Conservation (phyloP, 805 yeast species). For the Saturnispora sekii region DNA sequence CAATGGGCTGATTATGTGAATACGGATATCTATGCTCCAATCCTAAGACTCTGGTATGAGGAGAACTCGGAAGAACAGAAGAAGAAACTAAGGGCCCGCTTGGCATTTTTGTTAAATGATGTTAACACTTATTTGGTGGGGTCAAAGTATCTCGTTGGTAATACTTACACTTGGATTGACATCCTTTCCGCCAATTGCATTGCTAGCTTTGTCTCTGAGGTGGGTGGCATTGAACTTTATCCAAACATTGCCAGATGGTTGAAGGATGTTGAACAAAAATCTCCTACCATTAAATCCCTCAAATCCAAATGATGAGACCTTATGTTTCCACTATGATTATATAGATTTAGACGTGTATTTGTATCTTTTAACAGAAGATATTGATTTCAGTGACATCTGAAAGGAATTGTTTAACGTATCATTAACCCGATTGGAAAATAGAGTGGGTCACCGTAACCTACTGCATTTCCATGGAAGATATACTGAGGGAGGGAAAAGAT, state of each 20-base stretch:
- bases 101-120: not conserved
- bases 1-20: conserved; percentile 70
- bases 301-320: too few relatives aligned
- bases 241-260: not conserved
- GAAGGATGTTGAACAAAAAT: not conserved
- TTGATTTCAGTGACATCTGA: too few relatives aligned
- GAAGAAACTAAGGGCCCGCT: not conserved
- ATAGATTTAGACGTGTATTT: too few relatives aligned
- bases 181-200: not conserved
- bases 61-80: not conserved
- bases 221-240: not conserved
- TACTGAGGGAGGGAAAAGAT: too few relatives aligned
- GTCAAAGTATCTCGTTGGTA: conserved; percentile 1
- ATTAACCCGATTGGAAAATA: too few relatives aligned
- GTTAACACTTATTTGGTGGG: conserved; percentile 5
- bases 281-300: too few relatives aligned
- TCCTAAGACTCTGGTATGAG: not conserved
- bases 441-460: too few relatives aligned
- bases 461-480: too few relatives aligned
- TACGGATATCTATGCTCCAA: conserved; percentile 33
- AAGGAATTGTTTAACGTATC: too few relatives aligned
- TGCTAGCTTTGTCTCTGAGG: not conserved
- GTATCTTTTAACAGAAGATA: too few relatives aligned
- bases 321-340: too few relatives aligned
- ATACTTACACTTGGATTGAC: conserved; percentile 7